These are phyloP conservation scores for Fusarium sp. DNA, from an alignment of 2,329 filamentous ascomycete genomes.

Conservation along the genomic window DNA sequence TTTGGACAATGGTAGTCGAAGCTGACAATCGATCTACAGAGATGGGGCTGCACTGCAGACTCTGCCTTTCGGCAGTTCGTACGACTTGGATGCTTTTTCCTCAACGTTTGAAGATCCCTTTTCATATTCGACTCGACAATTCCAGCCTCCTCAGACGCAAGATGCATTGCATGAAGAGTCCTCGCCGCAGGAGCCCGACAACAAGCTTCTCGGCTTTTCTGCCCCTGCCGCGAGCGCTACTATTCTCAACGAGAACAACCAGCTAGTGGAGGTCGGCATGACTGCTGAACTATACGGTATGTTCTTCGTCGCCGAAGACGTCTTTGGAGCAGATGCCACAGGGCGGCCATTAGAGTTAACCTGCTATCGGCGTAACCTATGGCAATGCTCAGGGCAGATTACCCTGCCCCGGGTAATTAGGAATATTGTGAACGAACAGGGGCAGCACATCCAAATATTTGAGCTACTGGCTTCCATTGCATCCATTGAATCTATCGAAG, in stretches of 20 bases:
- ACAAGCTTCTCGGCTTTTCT: constrained; percentile 81
- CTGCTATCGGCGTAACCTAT: constrained; percentile 93
- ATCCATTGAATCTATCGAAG: constrained; percentile 91
- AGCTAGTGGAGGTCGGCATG: constrained; percentile 73
- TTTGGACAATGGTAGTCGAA: background rate
- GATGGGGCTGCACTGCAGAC: constrained; percentile 51
- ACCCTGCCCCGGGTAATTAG: constrained; percentile 79
- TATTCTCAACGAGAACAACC: constrained; percentile 73
- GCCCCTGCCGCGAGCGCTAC: constrained; percentile 69
- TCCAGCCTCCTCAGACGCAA: constrained; percentile 57
- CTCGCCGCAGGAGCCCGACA: constrained; percentile 69
- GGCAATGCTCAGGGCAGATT: constrained; percentile 91
- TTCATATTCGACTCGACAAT: constrained; percentile 64
- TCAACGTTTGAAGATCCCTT: constrained; percentile 75
- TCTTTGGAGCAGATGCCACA: constrained; percentile 70
- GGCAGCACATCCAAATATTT: constrained; percentile 79
- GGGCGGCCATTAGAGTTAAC: constrained; percentile 82
- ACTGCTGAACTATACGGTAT: constrained; percentile 84
- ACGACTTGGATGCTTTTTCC: constrained; percentile 70
- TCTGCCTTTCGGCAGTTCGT: constrained; percentile 67
- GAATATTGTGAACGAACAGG: constrained; percentile 77
- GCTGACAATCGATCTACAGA: constrained; percentile 42
- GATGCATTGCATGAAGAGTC: constrained; percentile 60
- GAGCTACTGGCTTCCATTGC: constrained; percentile 85
- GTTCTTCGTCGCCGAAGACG: constrained; percentile 88